phyloP scores from a whole-genome alignment of 495 filamentous ascomycete species.

The Neurospora sp. region DNA sequence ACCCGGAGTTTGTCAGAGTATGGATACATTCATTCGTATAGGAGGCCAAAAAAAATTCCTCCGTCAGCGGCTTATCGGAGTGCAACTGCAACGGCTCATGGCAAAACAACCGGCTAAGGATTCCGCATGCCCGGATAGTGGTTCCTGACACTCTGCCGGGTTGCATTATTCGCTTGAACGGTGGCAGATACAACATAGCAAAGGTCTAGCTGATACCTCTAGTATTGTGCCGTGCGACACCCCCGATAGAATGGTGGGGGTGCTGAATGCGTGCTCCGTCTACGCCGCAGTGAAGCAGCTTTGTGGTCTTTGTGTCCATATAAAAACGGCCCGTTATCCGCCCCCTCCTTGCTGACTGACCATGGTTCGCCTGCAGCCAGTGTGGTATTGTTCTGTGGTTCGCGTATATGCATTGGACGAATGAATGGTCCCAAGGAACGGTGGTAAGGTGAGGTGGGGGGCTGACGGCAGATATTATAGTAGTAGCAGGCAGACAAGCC shows the following conservation, averaged over 20 bases:
- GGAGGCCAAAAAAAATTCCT: not conserved
- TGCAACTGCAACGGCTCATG: not conserved
- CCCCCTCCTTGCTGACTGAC: not conserved
- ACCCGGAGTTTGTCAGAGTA: not conserved
- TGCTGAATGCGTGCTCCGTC: not conserved
- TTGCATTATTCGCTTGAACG: not conserved
- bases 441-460: not conserved
- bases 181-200: not conserved
- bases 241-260: not conserved
- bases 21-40: not conserved
- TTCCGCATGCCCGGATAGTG: not conserved
- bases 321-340: not conserved
- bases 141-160: not conserved
- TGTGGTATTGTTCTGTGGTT: not conserved
- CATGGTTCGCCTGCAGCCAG: not conserved
- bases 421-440: not conserved
- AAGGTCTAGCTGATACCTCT: not conserved
- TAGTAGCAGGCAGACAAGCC: not conserved
- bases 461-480: not conserved
- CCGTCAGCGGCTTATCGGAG: not conserved
- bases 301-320: not conserved
- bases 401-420: not conserved
- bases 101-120: not conserved
- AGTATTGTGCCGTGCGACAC: not conserved
- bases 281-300: not conserved